Base-by-base conservation (phyloP, 2,329 filamentous ascomycete genomes). In the Lecanicillium sp. region DNA sequence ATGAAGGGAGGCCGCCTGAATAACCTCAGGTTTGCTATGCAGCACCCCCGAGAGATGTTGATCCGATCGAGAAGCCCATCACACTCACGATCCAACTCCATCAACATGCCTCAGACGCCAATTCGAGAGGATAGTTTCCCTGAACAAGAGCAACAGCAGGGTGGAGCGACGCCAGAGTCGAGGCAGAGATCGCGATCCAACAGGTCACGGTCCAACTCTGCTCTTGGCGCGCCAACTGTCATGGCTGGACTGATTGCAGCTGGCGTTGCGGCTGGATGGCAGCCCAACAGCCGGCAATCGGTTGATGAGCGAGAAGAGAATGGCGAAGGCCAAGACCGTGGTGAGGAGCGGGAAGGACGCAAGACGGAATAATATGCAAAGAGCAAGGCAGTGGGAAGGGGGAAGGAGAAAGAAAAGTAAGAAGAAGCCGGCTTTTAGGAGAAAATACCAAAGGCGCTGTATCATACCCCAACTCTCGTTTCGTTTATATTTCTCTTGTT, bases 221-320 rank as follows among this genome's bases (percentile, higher is more conserved):
- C 82, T 2, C 69, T 89, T 9, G 83, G 80, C 9, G 81, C 83
- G 2, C 80, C 83, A 2, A 79, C 80, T 7, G 83, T 87, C 44
- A 88, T 88, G 84, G 82, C 84, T n/a, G 85, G 85, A 44, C 81
- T 89, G 42, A 77, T 89, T 35, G 85, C 83, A 8, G 84, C 83
- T 31, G 82, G 80, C 51, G 75, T 89, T 25, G 83, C 78, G 25
- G 83, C 79, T 12, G 82, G 80, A 20, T 89, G 83, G 83, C 85
- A 82, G 34, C 84, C 84, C 1, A 73, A 79, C 39, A 79, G 80
- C 43, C 64, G 74, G 30, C 49, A 47, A 29, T 52, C 54, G 15
- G 49, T 51, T 3, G 51, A 51, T 27, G 52, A 53, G 25, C 47
- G 49, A 12, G 41, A 47, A 9, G 50, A 47, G 17, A 40, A 29